Evolutionary conservation across 768 basidiomycete genomes (phyloP).

Genomic region (Podaxis mareebaensis): DNA sequence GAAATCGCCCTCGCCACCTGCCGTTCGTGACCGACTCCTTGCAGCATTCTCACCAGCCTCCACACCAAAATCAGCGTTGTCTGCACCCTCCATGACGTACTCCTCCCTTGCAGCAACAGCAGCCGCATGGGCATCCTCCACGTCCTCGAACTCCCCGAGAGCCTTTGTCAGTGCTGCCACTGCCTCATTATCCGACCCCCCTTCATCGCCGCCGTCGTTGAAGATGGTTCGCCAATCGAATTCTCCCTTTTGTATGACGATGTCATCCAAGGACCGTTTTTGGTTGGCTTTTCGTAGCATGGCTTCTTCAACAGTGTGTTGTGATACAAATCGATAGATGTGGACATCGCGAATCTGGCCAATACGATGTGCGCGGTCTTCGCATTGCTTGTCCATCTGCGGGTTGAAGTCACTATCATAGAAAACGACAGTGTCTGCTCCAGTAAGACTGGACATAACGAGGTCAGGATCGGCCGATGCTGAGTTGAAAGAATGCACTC

Average conservation of each 20-base stretch:
- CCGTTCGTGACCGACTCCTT: constrained; percentile 5
- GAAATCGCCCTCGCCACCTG: neutral
- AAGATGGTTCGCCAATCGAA: constrained; percentile 93
- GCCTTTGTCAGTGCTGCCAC: constrained; percentile 65
- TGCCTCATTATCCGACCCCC: neutral
- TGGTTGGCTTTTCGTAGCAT: constrained; percentile 98
- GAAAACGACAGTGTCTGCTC: constrained; percentile 95
- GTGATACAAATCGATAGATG: constrained; percentile 91
- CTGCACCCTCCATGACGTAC: constrained; percentile 70
- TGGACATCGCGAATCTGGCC: constrained; percentile 96
- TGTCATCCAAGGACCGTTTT: constrained; percentile 85
- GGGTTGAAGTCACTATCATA: constrained; percentile 98
- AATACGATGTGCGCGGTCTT: constrained; percentile 96
- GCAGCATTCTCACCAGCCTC: constrained; percentile 19
- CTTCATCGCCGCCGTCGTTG: constrained; percentile 40
- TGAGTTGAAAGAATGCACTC: constrained; percentile 27
- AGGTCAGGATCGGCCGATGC: constrained; percentile 22
- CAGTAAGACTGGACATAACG: constrained; percentile 57
- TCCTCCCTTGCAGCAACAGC: constrained; percentile 75
- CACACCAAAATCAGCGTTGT: constrained; percentile 74
- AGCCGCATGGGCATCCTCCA: constrained; percentile 84
- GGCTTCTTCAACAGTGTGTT: constrained; percentile 92
- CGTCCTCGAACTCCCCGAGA: constrained; percentile 84
- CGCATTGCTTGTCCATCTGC: constrained; percentile 97
- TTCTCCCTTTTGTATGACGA: constrained; percentile 92